Base-by-base conservation (phyloP, 352 stramenopile species). In the Peronospora farinosa region DNA sequence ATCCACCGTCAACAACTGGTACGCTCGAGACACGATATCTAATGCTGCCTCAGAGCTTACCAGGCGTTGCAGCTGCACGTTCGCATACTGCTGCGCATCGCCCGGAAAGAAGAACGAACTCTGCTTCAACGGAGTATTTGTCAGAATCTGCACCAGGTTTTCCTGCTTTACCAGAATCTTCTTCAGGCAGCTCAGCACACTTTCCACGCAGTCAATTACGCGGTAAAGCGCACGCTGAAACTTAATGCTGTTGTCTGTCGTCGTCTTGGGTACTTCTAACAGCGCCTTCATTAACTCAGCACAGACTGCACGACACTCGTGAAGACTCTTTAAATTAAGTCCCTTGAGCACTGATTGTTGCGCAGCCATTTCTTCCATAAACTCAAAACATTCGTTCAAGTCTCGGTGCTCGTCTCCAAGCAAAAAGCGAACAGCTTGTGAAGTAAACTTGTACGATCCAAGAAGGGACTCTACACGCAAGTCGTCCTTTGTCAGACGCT, bases 101-200 rank as follows among this genome's bases (percentile, higher is more conserved):
- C 78, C 83, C 10, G 83, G 83, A 58, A 94, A 93, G 48, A 94
- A 94, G 61, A 94, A 94, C 13, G 83, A 94, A 63, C 82, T 89
- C 23, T 81, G 78, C 50, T 92, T 92, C 33, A 94, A 45, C 9
- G 83, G 83, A 5, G 83, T 91, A 27, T 94, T 74, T 40, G 86
- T 94, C 25, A 94, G 51, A 19, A 92, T 70, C 50, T 94, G 78
- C n/a, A 94, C 65, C 21, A 94, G 58, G 41, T 90, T 85, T 40
- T 94, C 83, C 43, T 94, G 83, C 63, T 94, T 94, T 1, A 56
- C 67, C 15, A 92, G 23, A 7, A 94, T 70, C 53, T 90, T 89
- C 63, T 92, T 94, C 60, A 94, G 57, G 58, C 74, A 89, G 57
- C 84, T 86, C 2, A 94, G 50, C 17, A 92, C 83, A 10, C 73